phyloP scores from a whole-genome alignment of 2,329 filamentous ascomycete species.

The Fusarium tupiense region DNA sequence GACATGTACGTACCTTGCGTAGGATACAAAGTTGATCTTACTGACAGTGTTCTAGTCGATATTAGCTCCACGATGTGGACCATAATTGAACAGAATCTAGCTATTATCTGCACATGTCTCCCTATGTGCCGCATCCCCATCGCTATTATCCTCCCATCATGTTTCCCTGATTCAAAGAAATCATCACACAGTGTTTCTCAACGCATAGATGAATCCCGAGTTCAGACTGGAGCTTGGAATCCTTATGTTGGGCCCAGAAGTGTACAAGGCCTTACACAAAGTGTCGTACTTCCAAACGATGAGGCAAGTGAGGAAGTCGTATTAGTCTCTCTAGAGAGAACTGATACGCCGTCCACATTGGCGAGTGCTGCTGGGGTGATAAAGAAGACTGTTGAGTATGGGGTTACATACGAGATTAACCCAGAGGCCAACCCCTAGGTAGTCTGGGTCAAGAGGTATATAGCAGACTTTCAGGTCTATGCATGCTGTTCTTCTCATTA shows the following conservation, averaged over 20 bases:
- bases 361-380: slow-evolving; percentile 41
- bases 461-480: not conserved
- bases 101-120: slow-evolving; percentile 52
- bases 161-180: slow-evolving; percentile 41
- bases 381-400: slow-evolving; percentile 50
- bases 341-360: slow-evolving; percentile 5
- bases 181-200: slow-evolving; percentile 1
- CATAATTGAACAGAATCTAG: slow-evolving; percentile 52
- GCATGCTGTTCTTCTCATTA: not conserved
- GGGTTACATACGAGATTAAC: slow-evolving; percentile 47
- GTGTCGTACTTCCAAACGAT: slow-evolving; percentile 41
- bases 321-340: slow-evolving; percentile 37
- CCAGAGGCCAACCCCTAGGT: slow-evolving; percentile 2
- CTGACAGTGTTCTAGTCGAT: slow-evolving; percentile 37
- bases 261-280: slow-evolving; percentile 41
- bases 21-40: not conserved
- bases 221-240: slow-evolving; percentile 43
- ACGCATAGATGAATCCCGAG: slow-evolving; percentile 5
- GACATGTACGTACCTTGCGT: slow-evolving; percentile 44
- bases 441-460: not conserved
- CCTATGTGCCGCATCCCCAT: slow-evolving; percentile 54
- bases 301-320: slow-evolving; percentile 51
- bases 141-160: slow-evolving; percentile 48
- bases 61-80: slow-evolving; percentile 53
- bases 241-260: slow-evolving; percentile 47